A percentile compares a stretch with the other conserved stretches of the same genome.
phyloP scores from a whole-genome alignment of 225 moss, liverwort and hornwort genomes.

The Pseudisothecium myosuroides region DNA sequence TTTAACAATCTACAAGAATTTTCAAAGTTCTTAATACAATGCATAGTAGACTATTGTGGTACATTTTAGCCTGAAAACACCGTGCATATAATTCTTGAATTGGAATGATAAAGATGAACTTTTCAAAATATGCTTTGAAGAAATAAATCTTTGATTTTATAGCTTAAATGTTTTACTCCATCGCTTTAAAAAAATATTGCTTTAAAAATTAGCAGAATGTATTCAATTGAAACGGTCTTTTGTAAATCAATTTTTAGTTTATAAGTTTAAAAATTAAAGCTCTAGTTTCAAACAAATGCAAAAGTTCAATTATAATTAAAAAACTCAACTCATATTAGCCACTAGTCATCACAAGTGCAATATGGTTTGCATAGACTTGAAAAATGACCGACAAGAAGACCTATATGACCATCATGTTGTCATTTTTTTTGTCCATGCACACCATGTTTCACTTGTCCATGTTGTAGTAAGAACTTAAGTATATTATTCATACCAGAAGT shows the following conservation, averaged over 20 bases:
- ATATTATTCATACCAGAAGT: neutral
- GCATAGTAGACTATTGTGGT: neutral
- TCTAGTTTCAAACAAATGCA: neutral
- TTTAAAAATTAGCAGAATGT: neutral
- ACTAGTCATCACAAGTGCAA: neutral
- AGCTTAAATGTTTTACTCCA: neutral
- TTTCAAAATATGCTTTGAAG: neutral
- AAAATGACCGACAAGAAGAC: neutral
- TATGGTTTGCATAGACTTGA: neutral
- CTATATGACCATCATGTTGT: no score
- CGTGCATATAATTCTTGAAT: neutral
- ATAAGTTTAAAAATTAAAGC: neutral
- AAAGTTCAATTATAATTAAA: neutral
- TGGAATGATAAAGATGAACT: neutral
- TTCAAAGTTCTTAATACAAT: neutral
- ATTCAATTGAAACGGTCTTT: neutral
- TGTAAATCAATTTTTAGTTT: neutral
- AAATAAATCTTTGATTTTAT: neutral
- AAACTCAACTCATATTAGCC: neutral
- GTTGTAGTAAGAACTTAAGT: no score
- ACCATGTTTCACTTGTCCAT: neutral
- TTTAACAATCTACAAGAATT: neutral
- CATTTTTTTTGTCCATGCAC: no score
- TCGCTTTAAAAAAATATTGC: no score
- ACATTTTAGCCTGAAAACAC: neutral